Base-by-base conservation (phyloP, 345 rosid genomes). In the Murraya paniculata region DNA sequence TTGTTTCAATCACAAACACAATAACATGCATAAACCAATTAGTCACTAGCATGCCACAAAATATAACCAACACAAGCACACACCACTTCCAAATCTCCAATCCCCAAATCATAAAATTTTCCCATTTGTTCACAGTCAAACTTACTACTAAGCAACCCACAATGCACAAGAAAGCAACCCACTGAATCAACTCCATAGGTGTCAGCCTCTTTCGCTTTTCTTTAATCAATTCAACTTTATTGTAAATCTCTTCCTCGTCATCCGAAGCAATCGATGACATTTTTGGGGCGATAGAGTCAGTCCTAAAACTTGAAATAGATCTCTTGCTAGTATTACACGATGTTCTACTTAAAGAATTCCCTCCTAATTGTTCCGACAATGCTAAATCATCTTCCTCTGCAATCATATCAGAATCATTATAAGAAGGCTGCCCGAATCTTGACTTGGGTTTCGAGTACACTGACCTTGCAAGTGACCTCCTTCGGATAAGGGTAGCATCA, bases 41-140 rank as follows among this genome's bases (percentile, higher is more conserved):
- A 24, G 97, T 95, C 75, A 95, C 80, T 27, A 88, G 75, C 88
- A 92, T 50, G 76, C 98, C 98, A 39, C 88, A 92, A 56, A 95
- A 81, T 64, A 85, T 87, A 31, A 92, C 98, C 89, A 91, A 81
- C 80, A 85, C 91, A 79, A 95, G 90, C 45, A 93, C 91, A 69
- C 85, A 89, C 98, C 98, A 93, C 77, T 91, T 92, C 98, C 98
- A 93, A 6, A 88, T 28, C 82, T 86, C 82, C 78, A 95, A 80
- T 4, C 90, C 93, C 95, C 93, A 90, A 75, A 89, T 48, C 61
- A 2, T 48, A 66, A 50, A 24, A 66, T 79, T 71, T 60, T 86
- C 65, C 80, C 86, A 61, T 67, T 55, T 71, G 11, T 86, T 81
- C 25, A 82, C 33, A 2, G 90, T 90, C 80, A 91, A 86, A 83